Base-by-base conservation (phyloP, 2,329 filamentous ascomycete species). In the Fusarium concolor region DNA sequence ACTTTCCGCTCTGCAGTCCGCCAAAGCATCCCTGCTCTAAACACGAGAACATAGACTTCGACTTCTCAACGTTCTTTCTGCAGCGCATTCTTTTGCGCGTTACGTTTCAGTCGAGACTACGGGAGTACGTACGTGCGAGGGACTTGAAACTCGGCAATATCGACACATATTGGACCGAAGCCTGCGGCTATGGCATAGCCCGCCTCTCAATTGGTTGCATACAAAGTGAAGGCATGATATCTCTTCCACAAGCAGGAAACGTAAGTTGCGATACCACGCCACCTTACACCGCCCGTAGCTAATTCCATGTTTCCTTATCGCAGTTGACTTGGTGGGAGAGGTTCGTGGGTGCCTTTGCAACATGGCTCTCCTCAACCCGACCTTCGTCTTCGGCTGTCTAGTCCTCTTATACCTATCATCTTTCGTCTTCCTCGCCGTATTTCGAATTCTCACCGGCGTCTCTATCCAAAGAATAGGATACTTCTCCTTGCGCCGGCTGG, bases 391-490 rank as follows among this genome's bases (percentile, higher is more conserved):
- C 75, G 95, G 95, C 78, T 85, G 97, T 72, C 75, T 94, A 77
- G 89, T 98, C 73, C 86, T 98, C 68, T 83, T 93, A 65, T 99
- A 98, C 82, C 87, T 99, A 43, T 91, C 89, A 65, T 94, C 95
- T 65, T 99, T 99, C 77, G 90, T 99, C 63, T 79, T 97, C 62
- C 97, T 99, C 79, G 96, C 96, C 75, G 87, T 98, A 72, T 82
- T 99, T 68, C 93, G 96, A 71, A 94, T 98, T 73, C 85, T 95
- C 65, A 98, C 95, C 35, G 96, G 96, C 65, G 85, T 99, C 58
- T 99, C 96, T 8, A 97, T 99, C 70, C 96, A 99, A 80, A 90
- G 96, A 71, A 88, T 99, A 72, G 96, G 96, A 67, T 97, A 96
- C 78, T 90, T 96, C 71, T 97, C 96, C 35, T 85, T 99, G 71